phyloP scores from a whole-genome alignment of 257 asterid species.

The Rhazya stricta region DNA sequence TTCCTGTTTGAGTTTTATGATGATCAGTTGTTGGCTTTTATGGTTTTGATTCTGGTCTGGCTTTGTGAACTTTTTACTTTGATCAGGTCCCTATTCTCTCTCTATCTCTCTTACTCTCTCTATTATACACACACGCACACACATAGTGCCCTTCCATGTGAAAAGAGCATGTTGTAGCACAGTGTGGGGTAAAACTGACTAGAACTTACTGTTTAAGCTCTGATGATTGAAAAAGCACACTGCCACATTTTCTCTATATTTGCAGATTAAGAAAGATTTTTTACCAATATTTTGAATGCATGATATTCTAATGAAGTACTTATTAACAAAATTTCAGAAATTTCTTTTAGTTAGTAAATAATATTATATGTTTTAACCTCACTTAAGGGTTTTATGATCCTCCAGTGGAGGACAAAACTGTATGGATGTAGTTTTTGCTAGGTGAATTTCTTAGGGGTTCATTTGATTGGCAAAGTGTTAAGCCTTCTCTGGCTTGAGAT shows the following conservation, averaged over 20 bases:
- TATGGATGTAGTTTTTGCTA: neutral
- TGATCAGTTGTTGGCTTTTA: conserved; percentile 94
- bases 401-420: neutral
- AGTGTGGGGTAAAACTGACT: neutral
- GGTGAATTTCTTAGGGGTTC: neutral
- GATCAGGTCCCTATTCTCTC: conserved; percentile 66
- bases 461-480: neutral
- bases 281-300: neutral
- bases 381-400: neutral
- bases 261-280: neutral
- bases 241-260: neutral
- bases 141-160: neutral
- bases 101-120: conserved; percentile 18
- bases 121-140: neutral
- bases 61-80: conserved; percentile 94
- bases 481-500: neutral
- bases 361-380: neutral
- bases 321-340: neutral
- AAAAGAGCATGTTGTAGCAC: neutral
- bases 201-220: neutral
- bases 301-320: neutral
- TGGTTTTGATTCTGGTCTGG: conserved; percentile 99
- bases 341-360: neutral
- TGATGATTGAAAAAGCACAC: neutral
- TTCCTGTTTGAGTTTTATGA: conserved; percentile 97